A percentile compares a stretch with the other conserved stretches of the same genome.
phyloP scores from a whole-genome alignment of 331 rosid genomes.

The Pyracantha coccinea region DNA sequence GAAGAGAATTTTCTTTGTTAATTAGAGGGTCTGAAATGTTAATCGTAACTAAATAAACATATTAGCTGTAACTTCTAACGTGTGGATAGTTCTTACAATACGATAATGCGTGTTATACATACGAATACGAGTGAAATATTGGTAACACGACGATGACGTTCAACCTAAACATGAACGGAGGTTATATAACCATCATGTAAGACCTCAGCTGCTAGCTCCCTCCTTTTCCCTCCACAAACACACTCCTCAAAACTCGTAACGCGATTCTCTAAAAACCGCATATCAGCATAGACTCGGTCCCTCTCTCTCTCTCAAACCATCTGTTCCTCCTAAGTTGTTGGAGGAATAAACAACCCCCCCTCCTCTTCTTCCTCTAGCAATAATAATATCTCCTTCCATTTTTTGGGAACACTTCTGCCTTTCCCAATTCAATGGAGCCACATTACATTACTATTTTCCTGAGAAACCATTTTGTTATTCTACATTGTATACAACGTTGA shows the following conservation, averaged over 20 bases:
- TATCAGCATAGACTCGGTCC: slow-evolving; percentile 1
- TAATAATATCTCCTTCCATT: neutral
- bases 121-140: too few relatives aligned
- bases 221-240: slow-evolving; percentile 11
- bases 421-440: neutral
- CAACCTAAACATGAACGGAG: too few relatives aligned
- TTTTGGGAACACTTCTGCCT: neutral
- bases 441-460: neutral
- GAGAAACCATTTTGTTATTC: neutral
- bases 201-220: neutral
- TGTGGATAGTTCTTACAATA: too few relatives aligned
- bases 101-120: too few relatives aligned
- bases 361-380: neutral
- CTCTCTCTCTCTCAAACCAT: neutral
- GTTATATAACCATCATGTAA: too few relatives aligned
- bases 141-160: too few relatives aligned
- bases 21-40: too few relatives aligned
- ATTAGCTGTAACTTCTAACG: too few relatives aligned
- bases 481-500: neutral
- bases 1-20: too few relatives aligned
- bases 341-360: neutral
- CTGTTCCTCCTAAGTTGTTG: too few relatives aligned
- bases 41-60: too few relatives aligned
- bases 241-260: slow-evolving; percentile 14
- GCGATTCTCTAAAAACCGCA: neutral